These are phyloP conservation scores for Scenedesmus sp. DNA, from an alignment of 163 green algal species.

Conservation along the genomic window DNA sequence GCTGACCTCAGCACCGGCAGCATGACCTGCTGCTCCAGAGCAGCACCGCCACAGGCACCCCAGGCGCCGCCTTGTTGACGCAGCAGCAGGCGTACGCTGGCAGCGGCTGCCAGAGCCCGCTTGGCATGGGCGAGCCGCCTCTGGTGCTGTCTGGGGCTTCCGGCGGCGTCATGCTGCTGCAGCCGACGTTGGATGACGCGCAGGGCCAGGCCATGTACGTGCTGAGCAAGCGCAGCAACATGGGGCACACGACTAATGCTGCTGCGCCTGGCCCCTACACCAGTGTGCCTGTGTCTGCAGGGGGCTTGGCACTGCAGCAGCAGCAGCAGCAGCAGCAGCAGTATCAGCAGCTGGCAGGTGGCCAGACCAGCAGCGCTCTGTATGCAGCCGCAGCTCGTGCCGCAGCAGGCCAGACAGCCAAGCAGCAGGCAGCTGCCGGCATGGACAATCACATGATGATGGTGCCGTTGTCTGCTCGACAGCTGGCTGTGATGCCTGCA, in stretches of 20 bases:
- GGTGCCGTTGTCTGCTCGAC: background rate
- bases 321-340: slow-evolving; percentile 22
- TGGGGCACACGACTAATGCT: background rate
- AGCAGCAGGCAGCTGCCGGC: background rate
- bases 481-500: slow-evolving; percentile 21
- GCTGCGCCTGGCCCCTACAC: background rate
- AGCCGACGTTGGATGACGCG: background rate
- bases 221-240: background rate
- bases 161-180: background rate
- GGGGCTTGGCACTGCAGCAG: background rate
- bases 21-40: background rate
- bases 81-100: background rate
- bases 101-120: slow-evolving; percentile 18
- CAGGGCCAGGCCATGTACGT: background rate
- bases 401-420: slow-evolving; percentile 27
- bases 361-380: background rate
- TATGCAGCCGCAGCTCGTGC: background rate
- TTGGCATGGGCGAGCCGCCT: background rate
- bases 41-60: background rate
- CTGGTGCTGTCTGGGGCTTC: background rate
- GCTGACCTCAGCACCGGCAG: background rate
- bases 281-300: background rate
- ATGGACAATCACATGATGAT: background rate
- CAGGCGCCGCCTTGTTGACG: background rate
- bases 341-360: background rate